phyloP scores from a whole-genome alignment of 1,284 basidiomycete genomes.

The Ustilago sp. region DNA sequence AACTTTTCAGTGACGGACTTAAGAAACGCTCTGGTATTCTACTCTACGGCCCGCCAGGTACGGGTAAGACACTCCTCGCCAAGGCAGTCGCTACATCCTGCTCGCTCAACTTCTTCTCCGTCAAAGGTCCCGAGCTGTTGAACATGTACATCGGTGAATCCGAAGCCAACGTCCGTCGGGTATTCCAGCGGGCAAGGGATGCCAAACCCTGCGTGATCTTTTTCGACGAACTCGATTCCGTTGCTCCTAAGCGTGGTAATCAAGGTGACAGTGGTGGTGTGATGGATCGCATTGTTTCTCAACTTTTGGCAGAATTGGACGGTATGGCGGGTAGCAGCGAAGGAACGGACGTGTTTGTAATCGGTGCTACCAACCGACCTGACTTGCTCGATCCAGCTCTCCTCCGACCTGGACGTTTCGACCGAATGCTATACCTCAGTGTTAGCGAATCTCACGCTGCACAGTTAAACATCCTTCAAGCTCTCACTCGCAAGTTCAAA shows the following conservation, averaged over 20 bases:
- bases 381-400: conserved; percentile 71
- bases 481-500: conserved; percentile 91
- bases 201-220: conserved; percentile 72
- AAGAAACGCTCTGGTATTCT: conserved; percentile 88
- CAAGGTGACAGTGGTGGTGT: conserved; percentile 72
- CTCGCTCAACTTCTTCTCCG: conserved; percentile 72
- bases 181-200: conserved; percentile 71
- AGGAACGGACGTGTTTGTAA: conserved; percentile 71
- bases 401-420: conserved; percentile 78
- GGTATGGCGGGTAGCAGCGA: conserved; percentile 70
- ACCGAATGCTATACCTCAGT: conserved; percentile 94
- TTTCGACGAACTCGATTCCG: conserved; percentile 72
- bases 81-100: conserved; percentile 77
- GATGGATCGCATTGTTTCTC: conserved; percentile 72
- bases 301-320: conserved; percentile 71
- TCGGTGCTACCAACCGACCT: conserved; percentile 72
- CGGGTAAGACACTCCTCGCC: conserved; percentile 72
- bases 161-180: conserved; percentile 71
- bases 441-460: conserved; percentile 88
- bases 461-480: conserved; percentile 87
- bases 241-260: conserved; percentile 72
- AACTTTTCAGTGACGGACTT: conserved; percentile 89
- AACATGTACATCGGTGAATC: conserved; percentile 73
- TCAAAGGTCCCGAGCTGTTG: conserved; percentile 72
- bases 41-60: conserved; percentile 71